Conservation (phyloP, 495 filamentous ascomycete genomes). For the Neurospora sp. region DNA sequence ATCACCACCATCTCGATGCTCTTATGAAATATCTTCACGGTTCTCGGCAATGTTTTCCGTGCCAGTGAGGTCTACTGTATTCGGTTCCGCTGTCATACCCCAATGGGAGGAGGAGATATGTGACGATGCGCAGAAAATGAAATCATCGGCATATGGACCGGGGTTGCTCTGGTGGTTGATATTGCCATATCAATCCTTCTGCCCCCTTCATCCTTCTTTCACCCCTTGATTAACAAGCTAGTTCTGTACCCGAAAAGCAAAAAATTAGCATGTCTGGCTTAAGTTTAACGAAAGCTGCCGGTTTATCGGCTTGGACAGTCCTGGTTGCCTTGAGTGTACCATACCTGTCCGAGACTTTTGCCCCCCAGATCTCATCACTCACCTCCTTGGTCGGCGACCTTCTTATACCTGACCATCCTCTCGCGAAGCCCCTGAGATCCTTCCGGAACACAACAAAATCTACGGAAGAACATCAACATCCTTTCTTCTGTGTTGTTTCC, state of each 20-base stretch:
- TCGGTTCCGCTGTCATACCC: neutral
- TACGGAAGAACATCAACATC: neutral
- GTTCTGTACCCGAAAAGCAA: neutral
- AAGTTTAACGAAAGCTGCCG: conserved; percentile 7
- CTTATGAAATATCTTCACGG: neutral
- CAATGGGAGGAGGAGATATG: neutral
- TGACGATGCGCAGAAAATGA: neutral
- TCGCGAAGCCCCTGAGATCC: conserved; percentile 6
- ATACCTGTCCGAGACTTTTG: conserved; percentile 8
- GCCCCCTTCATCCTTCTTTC: neutral
- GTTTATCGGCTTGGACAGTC: conserved; percentile 12
- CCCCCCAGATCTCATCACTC: conserved; percentile 6
- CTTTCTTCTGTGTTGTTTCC: conserved; percentile 18
- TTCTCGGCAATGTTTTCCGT: neutral
- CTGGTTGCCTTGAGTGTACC: conserved; percentile 17
- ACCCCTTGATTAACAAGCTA: neutral
- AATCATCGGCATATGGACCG: neutral
- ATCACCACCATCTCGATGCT: neutral
- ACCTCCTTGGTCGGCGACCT: conserved; percentile 14
- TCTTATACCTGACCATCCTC: conserved; percentile 12
- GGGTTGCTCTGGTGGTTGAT: neutral
- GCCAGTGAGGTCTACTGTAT: neutral
- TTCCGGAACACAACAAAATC: conserved; percentile 3
- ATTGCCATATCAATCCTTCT: neutral
- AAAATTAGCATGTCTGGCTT: conserved; percentile 1